phyloP scores from a whole-genome alignment of 2,329 filamentous ascomycete species.

The Didymosphaeria variabile region DNA sequence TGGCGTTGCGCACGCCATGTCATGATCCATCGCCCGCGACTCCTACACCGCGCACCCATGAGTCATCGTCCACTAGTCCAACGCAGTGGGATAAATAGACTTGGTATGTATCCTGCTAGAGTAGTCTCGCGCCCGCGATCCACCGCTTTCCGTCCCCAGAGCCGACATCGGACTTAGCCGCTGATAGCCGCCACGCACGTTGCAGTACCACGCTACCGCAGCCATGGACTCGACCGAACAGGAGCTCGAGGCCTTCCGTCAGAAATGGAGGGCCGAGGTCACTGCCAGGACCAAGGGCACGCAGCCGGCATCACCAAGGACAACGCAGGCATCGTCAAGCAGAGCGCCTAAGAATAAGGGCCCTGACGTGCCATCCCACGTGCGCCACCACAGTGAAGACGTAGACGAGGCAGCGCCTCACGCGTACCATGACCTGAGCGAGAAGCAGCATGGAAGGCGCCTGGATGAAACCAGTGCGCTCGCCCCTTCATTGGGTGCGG shows the following conservation, averaged over 20 bases:
- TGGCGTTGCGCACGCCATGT: conserved; percentile 22
- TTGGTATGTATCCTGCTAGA: conserved; percentile 30
- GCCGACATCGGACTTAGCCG: conserved; percentile 40
- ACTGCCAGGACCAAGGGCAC: conserved; percentile 57
- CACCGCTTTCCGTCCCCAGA: conserved; percentile 16
- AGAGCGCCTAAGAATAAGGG: conserved; percentile 36
- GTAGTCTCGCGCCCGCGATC: conserved; percentile 18
- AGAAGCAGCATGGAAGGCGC: conserved; percentile 55
- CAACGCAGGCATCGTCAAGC: conserved; percentile 32
- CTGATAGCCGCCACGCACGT: conserved; percentile 37
- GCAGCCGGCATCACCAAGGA: conserved; percentile 27
- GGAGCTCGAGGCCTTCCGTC: conserved; percentile 86
- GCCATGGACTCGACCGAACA: conserved; percentile 55
- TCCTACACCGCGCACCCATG: conserved; percentile 10
- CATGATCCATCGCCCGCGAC: conserved; percentile 15
- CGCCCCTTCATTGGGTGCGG: conserved; percentile 45
- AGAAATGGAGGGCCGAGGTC: conserved; percentile 87
- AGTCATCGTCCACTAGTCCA: conserved; percentile 14
- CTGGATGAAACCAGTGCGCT: conserved; percentile 54
- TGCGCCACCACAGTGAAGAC: conserved; percentile 42
- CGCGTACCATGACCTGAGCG: conserved; percentile 56
- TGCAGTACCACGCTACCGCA: conserved; percentile 21
- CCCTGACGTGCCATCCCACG: conserved; percentile 33
- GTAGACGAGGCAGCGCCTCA: conserved; percentile 54
- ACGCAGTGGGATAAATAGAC: conserved; percentile 9